Base-by-base conservation (phyloP, 768 basidiomycete genomes). In the Leucocoprinus birnbaumii region DNA sequence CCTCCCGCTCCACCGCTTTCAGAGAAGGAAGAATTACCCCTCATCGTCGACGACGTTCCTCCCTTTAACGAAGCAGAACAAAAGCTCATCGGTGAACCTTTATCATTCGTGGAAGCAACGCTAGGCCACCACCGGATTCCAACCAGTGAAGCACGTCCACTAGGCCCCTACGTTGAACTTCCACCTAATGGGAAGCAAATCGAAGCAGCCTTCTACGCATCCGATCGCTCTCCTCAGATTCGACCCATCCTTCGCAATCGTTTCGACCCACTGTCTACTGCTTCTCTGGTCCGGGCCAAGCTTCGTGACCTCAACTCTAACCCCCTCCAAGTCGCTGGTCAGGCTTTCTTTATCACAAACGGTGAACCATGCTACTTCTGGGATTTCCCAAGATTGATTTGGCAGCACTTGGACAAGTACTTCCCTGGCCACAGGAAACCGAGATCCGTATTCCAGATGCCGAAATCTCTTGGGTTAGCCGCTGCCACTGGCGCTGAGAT, bases 351-450 rank as follows among this genome's bases (percentile, higher is more conserved):
- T 79, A 91, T 99, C 71, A 95, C 94, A 54, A 98, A 98, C 65
- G 94, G 94, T 58, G 95, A 98, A 66, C 96, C 95, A 2, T 79
- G 86, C 53, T 91, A 92, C 70, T 98, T 98, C 75, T 99, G 96
- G 96, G 94, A 97, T 72, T 86, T 96, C 64, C 78, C 86, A 26
- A 81, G 92, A 5, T 70, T 80, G 2, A 71, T 97, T n/a, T 98
- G 92, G 93, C 71, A 78, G 25, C 76, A 79, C 19, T 78, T 90
- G 52, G 83, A 84, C 65, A 73, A 75, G 46, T 73, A 79, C 48
- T 85, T 85, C 64, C 77, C 83, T 14, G 83, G 80, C 5, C 74
- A 75, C 59, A 78, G 80, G 55, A 73, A 70, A 57, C 64, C 65
- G 3, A 69, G 67, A 34, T 59, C 61, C 27, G 44, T 68, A 13